These are phyloP conservation scores for Hanseniaspora pseudoguilliermondii DNA, from an alignment of 805 yeast genomes.

Conservation along the genomic window DNA sequence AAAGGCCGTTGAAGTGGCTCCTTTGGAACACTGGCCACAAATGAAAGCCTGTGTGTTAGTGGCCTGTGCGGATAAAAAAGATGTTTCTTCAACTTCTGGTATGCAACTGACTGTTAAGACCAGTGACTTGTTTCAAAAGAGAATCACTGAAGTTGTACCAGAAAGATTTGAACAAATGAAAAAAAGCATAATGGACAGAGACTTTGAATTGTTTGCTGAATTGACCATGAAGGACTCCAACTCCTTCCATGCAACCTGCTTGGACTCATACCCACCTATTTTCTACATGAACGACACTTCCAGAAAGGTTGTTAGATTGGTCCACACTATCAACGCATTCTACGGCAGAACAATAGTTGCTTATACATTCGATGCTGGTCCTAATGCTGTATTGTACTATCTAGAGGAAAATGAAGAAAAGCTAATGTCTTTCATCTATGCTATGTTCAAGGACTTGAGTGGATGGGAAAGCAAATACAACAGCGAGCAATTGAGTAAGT, in stretches of 20 bases:
- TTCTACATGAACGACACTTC: conserved; percentile 89
- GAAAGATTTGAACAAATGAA: conserved; percentile 73
- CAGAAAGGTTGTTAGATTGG: conserved; percentile 60
- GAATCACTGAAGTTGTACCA: conserved; percentile 78
- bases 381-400: conserved; percentile 93
- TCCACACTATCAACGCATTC: conserved; percentile 61
- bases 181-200: conserved; percentile 53
- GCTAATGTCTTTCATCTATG: conserved; percentile 58
- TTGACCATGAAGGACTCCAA: conserved; percentile 94
- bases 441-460: conserved; percentile 42
- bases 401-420: conserved; percentile 58
- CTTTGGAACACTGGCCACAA: conserved; percentile 75
- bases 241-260: conserved; percentile 95
- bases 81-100: conserved; percentile 86
- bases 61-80: conserved; percentile 86
- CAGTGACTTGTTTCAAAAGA: conserved; percentile 69
- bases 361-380: conserved; percentile 98
- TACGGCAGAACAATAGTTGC: conserved; percentile 61
- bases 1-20: conserved; percentile 84
- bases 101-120: conserved; percentile 93
- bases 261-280: conserved; percentile 91
- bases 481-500: conserved; percentile 20
- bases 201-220: conserved; percentile 71
- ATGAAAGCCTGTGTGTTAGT: conserved; percentile 88
- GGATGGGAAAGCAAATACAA: conserved; percentile 53